A percentile compares a stretch with the other conserved stretches of the same genome.
phyloP scores from a whole-genome alignment of 202 grass and related monocot genomes.

The Schoenoplectus tabernaemontani region DNA sequence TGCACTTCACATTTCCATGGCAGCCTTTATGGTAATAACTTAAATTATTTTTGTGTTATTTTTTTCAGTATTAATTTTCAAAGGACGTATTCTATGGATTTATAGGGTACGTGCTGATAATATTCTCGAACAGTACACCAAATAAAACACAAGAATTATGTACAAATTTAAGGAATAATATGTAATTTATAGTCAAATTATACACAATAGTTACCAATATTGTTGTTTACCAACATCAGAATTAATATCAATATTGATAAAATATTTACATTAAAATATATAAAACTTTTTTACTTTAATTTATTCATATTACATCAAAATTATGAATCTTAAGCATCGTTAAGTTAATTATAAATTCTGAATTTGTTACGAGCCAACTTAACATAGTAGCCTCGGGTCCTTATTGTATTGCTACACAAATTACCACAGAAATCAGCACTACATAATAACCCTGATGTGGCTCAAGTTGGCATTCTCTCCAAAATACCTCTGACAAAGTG shows the following conservation, averaged over 20 bases:
- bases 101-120: no score
- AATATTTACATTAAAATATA: background rate
- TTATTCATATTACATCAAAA: background rate
- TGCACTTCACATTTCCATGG: background rate
- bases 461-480: conserved; percentile 25
- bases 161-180: background rate
- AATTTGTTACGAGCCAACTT: background rate
- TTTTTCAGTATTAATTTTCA: background rate
- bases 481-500: conserved; percentile 19
- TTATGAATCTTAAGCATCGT: background rate
- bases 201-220: background rate
- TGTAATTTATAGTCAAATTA: background rate
- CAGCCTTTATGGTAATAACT: background rate
- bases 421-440: background rate
- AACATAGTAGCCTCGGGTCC: background rate
- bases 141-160: background rate
- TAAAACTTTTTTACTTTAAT: background rate
- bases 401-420: background rate
- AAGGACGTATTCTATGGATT: no score
- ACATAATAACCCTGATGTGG: background rate
- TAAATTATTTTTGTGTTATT: background rate
- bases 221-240: background rate
- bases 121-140: no score
- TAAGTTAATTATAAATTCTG: background rate
- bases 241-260: background rate